Evolutionary conservation across 2,329 filamentous ascomycete species (phyloP).

Genomic region (Trichoderma sp.): DNA sequence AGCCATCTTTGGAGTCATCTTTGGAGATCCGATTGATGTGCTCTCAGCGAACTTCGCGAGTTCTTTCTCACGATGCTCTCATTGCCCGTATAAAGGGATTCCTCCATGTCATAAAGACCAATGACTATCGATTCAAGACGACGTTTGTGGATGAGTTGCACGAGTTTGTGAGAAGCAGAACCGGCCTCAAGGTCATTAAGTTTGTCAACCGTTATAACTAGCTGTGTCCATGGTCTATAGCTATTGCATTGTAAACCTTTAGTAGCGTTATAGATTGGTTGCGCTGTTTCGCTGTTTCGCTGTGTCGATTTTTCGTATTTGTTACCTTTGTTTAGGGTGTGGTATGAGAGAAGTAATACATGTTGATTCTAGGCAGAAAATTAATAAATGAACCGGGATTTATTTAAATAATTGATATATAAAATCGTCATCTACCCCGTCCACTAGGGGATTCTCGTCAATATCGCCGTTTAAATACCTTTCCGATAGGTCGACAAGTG

Average conservation of each 20-base stretch:
- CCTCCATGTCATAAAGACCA: conserved; percentile 26
- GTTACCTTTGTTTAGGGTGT: neutral
- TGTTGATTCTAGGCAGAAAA: neutral
- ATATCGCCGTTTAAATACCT: neutral
- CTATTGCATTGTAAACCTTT: neutral
- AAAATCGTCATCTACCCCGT: neutral
- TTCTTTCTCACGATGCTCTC: conserved; percentile 20
- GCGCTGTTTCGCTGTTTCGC: too few relatives aligned
- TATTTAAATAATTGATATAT: neutral
- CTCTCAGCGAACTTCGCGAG: neutral
- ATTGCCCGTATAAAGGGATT: conserved; percentile 26
- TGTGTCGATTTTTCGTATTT: too few relatives aligned
- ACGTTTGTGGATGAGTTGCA: conserved; percentile 35
- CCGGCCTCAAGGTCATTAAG: conserved; percentile 29
- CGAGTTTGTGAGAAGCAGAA: conserved; percentile 28
- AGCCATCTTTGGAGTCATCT: conserved; percentile 25
- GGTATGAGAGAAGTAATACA: neutral
- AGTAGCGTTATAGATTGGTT: neutral
- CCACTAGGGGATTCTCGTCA: too few relatives aligned
- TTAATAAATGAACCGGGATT: neutral
- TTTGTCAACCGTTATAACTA: conserved; percentile 37
- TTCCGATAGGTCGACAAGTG: neutral
- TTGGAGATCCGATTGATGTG: conserved; percentile 31
- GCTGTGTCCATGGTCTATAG: neutral
- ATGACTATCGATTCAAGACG: conserved; percentile 33